A percentile compares a stretch with the other conserved stretches of the same genome.
These are phyloP conservation scores for Heritiera fomes DNA, from an alignment of 345 rosid species.

Conservation along the genomic window DNA sequence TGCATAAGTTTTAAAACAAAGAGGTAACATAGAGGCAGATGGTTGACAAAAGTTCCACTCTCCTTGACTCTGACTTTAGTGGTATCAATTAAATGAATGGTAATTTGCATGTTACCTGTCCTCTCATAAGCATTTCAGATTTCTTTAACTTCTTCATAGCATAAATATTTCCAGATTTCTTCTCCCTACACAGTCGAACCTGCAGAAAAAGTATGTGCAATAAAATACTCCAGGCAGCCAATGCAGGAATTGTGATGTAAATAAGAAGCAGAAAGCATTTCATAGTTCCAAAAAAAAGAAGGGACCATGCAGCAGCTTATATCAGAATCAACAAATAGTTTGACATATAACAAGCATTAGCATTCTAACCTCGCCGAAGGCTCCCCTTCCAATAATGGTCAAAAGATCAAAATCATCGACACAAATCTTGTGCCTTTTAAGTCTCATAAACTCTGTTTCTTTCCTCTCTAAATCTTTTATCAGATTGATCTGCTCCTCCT, in stretches of 20 bases:
- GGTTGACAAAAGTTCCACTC: constrained; percentile 8
- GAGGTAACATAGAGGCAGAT: background rate
- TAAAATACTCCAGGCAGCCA: constrained; percentile 14
- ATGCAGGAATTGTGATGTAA: background rate
- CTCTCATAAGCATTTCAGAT: constrained; percentile 94
- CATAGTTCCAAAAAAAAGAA: background rate
- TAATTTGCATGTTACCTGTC: constrained; percentile 64
- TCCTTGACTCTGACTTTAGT: constrained; percentile 9
- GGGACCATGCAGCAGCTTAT: constrained; percentile 10
- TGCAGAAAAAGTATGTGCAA: constrained; percentile 34
- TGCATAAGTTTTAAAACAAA: background rate
- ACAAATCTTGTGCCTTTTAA: constrained; percentile 87
- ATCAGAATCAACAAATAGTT: constrained; percentile 10
- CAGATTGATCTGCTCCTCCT: constrained; percentile 82
- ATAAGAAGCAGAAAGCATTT: constrained; percentile 10
- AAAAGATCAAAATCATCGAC: constrained; percentile 93
- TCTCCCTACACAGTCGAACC: constrained; percentile 92
- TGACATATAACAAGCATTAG: background rate
- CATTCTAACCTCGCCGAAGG: constrained; percentile 87
- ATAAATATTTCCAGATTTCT: constrained; percentile 92
- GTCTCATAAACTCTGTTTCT: constrained; percentile 95
- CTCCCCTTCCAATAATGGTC: constrained; percentile 91
- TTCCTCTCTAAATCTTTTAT: constrained; percentile 92
- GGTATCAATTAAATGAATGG: constrained; percentile 14
- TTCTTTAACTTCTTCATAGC: constrained; percentile 99